Percentiles rank a stretch among this genome's conserved stretches.
phyloP scores from a whole-genome alignment of 2,329 filamentous ascomycete genomes.

The Karstenula rhodostoma region DNA sequence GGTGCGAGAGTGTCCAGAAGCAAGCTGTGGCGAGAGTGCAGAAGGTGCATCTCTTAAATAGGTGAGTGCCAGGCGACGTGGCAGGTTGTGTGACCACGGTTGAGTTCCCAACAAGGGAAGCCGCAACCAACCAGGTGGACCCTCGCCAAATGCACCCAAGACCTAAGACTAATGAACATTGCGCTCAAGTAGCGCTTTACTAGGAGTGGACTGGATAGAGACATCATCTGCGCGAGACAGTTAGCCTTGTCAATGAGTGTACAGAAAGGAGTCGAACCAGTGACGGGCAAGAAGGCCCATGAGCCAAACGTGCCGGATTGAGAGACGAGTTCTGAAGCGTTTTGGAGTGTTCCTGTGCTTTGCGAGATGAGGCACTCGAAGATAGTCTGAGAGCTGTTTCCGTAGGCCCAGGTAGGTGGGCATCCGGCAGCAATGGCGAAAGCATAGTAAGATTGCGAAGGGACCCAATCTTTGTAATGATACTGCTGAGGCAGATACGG shows the following conservation, averaged over 20 bases:
- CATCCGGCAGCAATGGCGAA: slow-evolving; percentile 51
- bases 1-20: no score
- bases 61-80: no score
- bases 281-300: slow-evolving; percentile 56
- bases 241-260: neutral
- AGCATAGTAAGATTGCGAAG: slow-evolving; percentile 56
- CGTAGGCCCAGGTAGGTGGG: slow-evolving; percentile 23
- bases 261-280: slow-evolving; percentile 20
- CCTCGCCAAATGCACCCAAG: no score
- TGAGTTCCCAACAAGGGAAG: no score
- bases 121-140: no score
- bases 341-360: slow-evolving; percentile 48
- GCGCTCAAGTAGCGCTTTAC: slow-evolving; percentile 46
- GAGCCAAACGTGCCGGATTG: slow-evolving; percentile 49
- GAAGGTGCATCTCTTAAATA: no score
- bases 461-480: slow-evolving; percentile 56
- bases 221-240: slow-evolving; percentile 40
- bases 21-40: no score
- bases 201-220: slow-evolving; percentile 50
- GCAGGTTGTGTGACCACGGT: no score
- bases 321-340: slow-evolving; percentile 47
- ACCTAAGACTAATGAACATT: slow-evolving; percentile 53
- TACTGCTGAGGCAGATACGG: slow-evolving; percentile 66
- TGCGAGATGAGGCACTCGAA: slow-evolving; percentile 54
- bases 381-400: slow-evolving; percentile 37